Conservation (phyloP, 306 rosid species). For the Vigna reflexopilosa region DNA sequence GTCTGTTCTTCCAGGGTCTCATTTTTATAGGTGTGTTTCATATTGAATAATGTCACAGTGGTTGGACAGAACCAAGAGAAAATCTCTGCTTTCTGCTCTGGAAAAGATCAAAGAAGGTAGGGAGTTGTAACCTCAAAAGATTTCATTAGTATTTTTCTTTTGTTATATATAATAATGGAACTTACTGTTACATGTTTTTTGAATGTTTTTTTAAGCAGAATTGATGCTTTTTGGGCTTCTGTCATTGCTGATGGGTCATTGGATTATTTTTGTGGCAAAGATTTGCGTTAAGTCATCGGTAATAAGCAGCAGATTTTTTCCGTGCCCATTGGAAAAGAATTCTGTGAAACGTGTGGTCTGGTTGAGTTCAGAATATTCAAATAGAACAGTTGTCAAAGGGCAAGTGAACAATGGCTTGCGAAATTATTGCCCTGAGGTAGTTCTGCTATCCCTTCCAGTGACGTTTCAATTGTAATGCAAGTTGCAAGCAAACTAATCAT, state of each 20-base stretch:
- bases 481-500: too few relatives aligned
- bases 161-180: background rate
- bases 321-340: constrained; percentile 59
- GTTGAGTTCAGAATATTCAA: constrained; percentile 45
- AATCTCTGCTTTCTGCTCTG: constrained; percentile 82
- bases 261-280: constrained; percentile 82
- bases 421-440: constrained; percentile 76
- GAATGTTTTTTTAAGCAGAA: constrained; percentile 60
- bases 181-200: background rate
- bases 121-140: constrained; percentile 10
- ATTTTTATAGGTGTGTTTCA: constrained; percentile 12
- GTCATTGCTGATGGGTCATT: constrained; percentile 93
- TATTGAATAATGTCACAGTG: constrained; percentile 53
- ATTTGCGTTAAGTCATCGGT: constrained; percentile 78
- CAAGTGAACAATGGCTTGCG: constrained; percentile 45
- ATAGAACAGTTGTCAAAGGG: constrained; percentile 54
- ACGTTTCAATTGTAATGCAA: constrained; percentile 11
- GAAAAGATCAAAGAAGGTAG: constrained; percentile 86
- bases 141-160: constrained; percentile 17
- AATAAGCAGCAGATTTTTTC: constrained; percentile 72
- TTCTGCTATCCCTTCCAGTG: constrained; percentile 10
- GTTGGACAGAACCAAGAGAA: constrained; percentile 78
- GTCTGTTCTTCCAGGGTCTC: constrained; percentile 28
- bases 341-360: constrained; percentile 36
- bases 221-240: constrained; percentile 89